Evolutionary conservation across 345 rosid species (phyloP).

Genomic region (Gossypium australe): DNA sequence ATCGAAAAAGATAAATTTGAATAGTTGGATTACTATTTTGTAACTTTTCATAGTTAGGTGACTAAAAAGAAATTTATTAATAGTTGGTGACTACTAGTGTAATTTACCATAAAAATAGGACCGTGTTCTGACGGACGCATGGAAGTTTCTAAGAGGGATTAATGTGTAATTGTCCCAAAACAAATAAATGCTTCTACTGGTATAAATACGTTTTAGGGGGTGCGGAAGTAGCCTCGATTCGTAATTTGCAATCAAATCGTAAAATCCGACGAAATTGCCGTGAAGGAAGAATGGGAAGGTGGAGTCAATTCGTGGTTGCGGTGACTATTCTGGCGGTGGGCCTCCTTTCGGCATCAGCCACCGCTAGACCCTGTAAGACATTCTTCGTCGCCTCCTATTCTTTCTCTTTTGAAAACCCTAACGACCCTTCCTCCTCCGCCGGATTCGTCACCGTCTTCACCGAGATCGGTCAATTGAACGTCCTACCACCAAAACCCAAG

Average conservation of each 20-base stretch:
- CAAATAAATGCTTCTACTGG: not conserved
- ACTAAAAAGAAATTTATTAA: no score
- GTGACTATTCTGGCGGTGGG: slow-evolving; percentile 5
- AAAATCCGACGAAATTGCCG: not conserved
- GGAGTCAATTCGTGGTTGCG: not conserved
- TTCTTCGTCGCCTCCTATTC: slow-evolving; percentile 64
- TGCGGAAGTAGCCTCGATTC: not conserved
- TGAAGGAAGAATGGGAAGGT: slow-evolving; percentile 6
- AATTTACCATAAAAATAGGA: no score
- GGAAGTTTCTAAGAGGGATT: not conserved
- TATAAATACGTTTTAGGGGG: not conserved
- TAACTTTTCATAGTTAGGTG: no score
- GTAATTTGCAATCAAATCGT: not conserved
- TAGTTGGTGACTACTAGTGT: no score
- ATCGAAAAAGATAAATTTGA: no score
- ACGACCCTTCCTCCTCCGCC: slow-evolving; percentile 29
- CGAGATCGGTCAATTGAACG: slow-evolving; percentile 40
- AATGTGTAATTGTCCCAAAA: not conserved
- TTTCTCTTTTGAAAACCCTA: slow-evolving; percentile 48
- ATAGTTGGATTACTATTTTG: no score
- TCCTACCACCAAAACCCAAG: slow-evolving; percentile 28
- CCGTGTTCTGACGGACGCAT: no score
- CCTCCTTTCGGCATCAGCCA: slow-evolving; percentile 27
- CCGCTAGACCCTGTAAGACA: slow-evolving; percentile 49
- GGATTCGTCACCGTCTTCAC: slow-evolving; percentile 61